phyloP scores from a whole-genome alignment of 2,329 filamentous ascomycete species.

The Sphaerulina vaccinii region DNA sequence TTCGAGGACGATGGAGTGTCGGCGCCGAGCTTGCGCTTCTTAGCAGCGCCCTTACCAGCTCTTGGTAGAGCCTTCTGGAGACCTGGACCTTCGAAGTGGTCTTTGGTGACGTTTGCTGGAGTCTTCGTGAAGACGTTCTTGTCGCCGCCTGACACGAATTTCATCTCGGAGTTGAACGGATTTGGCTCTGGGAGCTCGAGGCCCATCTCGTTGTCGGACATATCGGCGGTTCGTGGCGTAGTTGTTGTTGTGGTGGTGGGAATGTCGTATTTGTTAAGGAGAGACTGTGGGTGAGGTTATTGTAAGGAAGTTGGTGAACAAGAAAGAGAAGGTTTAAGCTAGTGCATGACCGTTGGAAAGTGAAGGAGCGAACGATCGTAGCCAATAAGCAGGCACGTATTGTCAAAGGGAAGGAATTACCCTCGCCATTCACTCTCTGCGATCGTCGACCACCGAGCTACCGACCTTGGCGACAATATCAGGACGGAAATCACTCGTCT shows the following conservation, averaged over 20 bases:
- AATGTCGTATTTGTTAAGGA: too few relatives aligned
- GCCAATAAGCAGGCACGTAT: too few relatives aligned
- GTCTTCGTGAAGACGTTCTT: conserved; percentile 22
- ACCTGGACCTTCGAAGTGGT: conserved; percentile 17
- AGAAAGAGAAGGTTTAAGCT: too few relatives aligned
- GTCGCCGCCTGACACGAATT: conserved; percentile 19
- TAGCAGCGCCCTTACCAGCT: conserved; percentile 3
- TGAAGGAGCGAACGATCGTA: too few relatives aligned
- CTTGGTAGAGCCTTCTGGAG: neutral
- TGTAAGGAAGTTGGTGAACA: too few relatives aligned
- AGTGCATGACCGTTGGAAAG: too few relatives aligned
- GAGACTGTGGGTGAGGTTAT: too few relatives aligned
- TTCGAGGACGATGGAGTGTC: conserved; percentile 7
- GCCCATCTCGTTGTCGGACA: conserved; percentile 1
- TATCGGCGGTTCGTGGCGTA: neutral
- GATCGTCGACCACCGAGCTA: too few relatives aligned
- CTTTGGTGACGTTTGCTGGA: conserved; percentile 22
- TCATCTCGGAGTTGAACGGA: conserved; percentile 16
- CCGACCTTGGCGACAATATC: too few relatives aligned
- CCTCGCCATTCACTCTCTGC: too few relatives aligned
- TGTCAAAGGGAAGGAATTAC: too few relatives aligned
- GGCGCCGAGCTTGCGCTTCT: conserved; percentile 19
- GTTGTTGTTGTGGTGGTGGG: neutral
- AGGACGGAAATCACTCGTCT: too few relatives aligned
- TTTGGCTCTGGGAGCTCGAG: neutral